phyloP scores from a whole-genome alignment of 345 rosid species.

The Citrus sinensis region DVS_A1.0 CM039163.1:1135001-1135500 shows the following conservation, averaged over 20 bases:
- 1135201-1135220: constrained; percentile 27
- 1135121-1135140: background rate
- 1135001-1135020: background rate
- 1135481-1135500: background rate
- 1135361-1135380: background rate
- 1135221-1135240: constrained; percentile 27
- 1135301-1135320: constrained; percentile 24
- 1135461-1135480: background rate
- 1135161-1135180: constrained; percentile 10
- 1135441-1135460: background rate
- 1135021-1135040: background rate
- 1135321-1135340: constrained; percentile 22
- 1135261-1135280: constrained; percentile 18
- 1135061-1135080: background rate
- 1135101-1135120: background rate
- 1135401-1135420: background rate
- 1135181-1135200: constrained; percentile 24
- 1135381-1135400: background rate
- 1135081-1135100: background rate
- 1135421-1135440: background rate
- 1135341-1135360: constrained; percentile 23
- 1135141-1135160: background rate
- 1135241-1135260: constrained; percentile 16
- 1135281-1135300: constrained; percentile 21
- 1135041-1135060: background rate